phyloP scores from a whole-genome alignment of 768 basidiomycete species.

The Cystofilobasidium capitatum region DNA sequence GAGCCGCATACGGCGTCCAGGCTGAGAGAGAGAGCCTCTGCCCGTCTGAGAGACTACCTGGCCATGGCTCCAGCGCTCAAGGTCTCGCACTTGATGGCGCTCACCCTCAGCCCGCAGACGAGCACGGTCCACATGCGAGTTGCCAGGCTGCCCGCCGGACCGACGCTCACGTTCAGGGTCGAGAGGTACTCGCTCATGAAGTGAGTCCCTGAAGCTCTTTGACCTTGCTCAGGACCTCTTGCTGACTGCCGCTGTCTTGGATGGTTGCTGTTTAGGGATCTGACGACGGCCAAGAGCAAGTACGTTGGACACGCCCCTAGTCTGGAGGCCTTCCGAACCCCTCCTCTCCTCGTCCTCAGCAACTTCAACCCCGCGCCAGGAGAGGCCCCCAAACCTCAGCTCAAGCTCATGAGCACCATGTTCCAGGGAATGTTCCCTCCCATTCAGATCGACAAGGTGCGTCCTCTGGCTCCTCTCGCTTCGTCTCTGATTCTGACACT shows the following conservation, averaged over 20 bases:
- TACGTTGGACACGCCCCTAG: constrained; percentile 37
- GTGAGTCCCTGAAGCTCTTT: no score
- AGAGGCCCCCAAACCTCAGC: constrained; percentile 64
- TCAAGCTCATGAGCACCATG: constrained; percentile 84
- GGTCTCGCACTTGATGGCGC: constrained; percentile 85
- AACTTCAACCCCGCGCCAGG: constrained; percentile 50
- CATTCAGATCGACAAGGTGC: constrained; percentile 48
- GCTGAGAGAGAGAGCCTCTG: constrained; percentile 70
- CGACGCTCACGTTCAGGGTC: constrained; percentile 84
- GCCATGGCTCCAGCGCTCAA: constrained; percentile 80
- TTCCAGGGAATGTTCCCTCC: constrained; percentile 96
- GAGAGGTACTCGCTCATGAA: constrained; percentile 87
- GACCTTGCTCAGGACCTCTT: background rate
- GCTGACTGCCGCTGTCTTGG: background rate
- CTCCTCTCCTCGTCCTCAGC: constrained; percentile 78
- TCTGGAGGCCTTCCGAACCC: constrained; percentile 57
- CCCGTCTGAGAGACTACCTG: constrained; percentile 66
- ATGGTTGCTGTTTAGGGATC: constrained; percentile 31
- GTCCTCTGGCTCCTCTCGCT: constrained; percentile 1
- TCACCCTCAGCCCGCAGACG: constrained; percentile 75
- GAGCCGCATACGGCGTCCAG: constrained; percentile 94
- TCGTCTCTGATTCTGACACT: background rate
- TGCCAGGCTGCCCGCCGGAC: constrained; percentile 75
- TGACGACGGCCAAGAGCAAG: constrained; percentile 36
- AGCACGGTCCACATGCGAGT: constrained; percentile 69